Base-by-base conservation (phyloP, 306 rosid genomes). In the Rosa lucieae region DNA sequence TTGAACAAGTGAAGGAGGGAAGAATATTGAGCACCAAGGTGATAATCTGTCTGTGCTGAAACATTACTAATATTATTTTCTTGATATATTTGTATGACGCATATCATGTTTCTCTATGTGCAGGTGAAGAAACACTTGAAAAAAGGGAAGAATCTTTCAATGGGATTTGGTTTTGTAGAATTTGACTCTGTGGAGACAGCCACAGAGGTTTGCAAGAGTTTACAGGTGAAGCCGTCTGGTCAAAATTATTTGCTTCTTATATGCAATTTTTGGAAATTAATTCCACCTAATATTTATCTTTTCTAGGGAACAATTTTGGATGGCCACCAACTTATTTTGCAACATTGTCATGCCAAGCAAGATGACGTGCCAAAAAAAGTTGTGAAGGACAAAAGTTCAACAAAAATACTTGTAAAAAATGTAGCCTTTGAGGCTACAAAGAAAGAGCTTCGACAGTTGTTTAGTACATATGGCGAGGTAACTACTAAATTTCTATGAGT, bases 391-490 rank as follows among this genome's bases (percentile, higher is more conserved):
- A 93, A 75, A 86, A 96, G 94, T 82, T 93, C 98, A 37, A 96
- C 97, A 56, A 96, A 96, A 72, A 79, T 93, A 79, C 92, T 89
- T 65, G 90, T 96, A 18, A 89, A 56, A 89, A 96, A 96, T 77
- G 92, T 93, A 61, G 98, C 99, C 70, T 96, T 96, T 69, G 89
- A 93, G 85, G 98, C 99, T 46, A 90, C 96, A 40, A 86, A 84
- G 86, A 93, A 90, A 88, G 99, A 96, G 51, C 79, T 96, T 80
- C 88, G 96, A 69, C 92, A 89, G 83, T 88, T 96, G 71, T 96
- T 96, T 81, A 87, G 89, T 81, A 92, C 99, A 56, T 96, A 90
- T 79, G 97, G 99, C 82, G 97, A 96, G 99, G 99, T 95, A 73
- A 91, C 79, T 89, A 46, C 70, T 70, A 15, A 63, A 59, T 67